Conservation (phyloP, 2,329 filamentous ascomycete species). For the Cryphonectria carpinicola region DNA sequence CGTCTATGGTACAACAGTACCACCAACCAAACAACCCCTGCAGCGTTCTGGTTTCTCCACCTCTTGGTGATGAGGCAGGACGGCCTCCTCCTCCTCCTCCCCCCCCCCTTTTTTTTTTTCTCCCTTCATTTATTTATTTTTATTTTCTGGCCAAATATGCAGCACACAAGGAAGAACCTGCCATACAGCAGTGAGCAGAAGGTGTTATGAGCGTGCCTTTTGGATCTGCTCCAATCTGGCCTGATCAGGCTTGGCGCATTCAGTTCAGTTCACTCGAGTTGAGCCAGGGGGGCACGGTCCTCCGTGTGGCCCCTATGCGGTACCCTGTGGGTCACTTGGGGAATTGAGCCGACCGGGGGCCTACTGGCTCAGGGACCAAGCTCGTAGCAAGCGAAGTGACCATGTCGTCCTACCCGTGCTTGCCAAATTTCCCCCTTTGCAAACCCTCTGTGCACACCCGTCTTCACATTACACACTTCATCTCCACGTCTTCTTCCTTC, state of each 20-base stretch:
- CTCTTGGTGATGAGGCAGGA: slow-evolving; percentile 6
- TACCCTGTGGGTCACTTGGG: slow-evolving; percentile 15
- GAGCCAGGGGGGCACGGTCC: slow-evolving; percentile 5
- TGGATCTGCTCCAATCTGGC: background rate
- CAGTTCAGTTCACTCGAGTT: background rate
- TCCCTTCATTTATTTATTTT: background rate
- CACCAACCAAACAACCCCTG: slow-evolving; percentile 7
- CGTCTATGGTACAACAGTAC: background rate
- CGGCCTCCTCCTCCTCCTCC: background rate
- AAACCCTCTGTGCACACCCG: slow-evolving; percentile 23
- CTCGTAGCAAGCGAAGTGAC: slow-evolving; percentile 26
- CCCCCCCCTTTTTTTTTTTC: too few species aligned
- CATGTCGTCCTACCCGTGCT: slow-evolving; percentile 19
- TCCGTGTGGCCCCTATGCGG: slow-evolving; percentile 2
- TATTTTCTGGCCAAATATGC: background rate
- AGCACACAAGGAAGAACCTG: background rate
- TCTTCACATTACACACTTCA: slow-evolving; percentile 16
- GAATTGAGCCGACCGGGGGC: slow-evolving; percentile 19
- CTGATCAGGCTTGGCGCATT: background rate
- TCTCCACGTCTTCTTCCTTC: slow-evolving; percentile 16
- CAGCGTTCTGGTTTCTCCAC: slow-evolving; percentile 14
- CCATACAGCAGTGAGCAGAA: background rate
- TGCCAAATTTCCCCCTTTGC: slow-evolving; percentile 26
- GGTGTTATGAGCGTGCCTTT: background rate
- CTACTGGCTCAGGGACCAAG: slow-evolving; percentile 17